These are phyloP conservation scores for Hygrophoropsis aurantiaca DNA, from an alignment of 768 basidiomycete genomes.

Conservation along the genomic window DNA sequence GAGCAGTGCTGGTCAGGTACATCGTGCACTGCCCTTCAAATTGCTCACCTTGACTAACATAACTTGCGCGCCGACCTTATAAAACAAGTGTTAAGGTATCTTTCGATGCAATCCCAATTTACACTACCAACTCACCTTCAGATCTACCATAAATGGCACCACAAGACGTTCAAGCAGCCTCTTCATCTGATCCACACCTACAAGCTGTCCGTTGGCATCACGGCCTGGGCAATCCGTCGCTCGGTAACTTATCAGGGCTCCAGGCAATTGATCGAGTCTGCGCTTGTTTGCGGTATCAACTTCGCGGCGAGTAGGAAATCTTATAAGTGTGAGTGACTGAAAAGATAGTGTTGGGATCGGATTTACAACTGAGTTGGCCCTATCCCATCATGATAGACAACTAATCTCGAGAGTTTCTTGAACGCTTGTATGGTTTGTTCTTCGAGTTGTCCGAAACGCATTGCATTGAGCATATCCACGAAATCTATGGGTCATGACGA, in stretches of 20 bases:
- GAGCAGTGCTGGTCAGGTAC: not conserved
- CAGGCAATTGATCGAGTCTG: constrained; percentile 47
- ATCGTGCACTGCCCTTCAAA: not conserved
- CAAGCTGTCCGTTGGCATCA: constrained; percentile 41
- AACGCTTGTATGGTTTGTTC: constrained; percentile 47
- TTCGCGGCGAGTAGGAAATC: constrained; percentile 69
- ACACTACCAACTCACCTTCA: constrained; percentile 43
- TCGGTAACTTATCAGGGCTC: constrained; percentile 36
- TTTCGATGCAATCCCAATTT: too few species aligned
- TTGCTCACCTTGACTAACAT: constrained; percentile 70
- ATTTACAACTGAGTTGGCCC: constrained; percentile 79
- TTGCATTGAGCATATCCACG: constrained; percentile 82
- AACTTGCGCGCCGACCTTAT: constrained; percentile 78
- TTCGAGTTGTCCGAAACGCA: constrained; percentile 73
- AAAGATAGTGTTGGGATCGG: not conserved
- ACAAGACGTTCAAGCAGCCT: constrained; percentile 61
- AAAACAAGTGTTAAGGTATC: constrained; percentile 6
- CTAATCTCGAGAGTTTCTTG: constrained; percentile 49
- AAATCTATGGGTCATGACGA: constrained; percentile 44
- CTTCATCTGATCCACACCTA: constrained; percentile 39
- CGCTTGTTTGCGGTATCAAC: constrained; percentile 68
- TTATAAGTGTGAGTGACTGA: constrained; percentile 22
- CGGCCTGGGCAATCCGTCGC: constrained; percentile 46
- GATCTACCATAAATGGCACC: constrained; percentile 42
- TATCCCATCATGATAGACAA: constrained; percentile 69